Evolutionary conservation across 1,284 basidiomycete genomes (phyloP), one percentile per base, ranked within the genome.

Genomic region (Abortiporus biennis): DNA sequence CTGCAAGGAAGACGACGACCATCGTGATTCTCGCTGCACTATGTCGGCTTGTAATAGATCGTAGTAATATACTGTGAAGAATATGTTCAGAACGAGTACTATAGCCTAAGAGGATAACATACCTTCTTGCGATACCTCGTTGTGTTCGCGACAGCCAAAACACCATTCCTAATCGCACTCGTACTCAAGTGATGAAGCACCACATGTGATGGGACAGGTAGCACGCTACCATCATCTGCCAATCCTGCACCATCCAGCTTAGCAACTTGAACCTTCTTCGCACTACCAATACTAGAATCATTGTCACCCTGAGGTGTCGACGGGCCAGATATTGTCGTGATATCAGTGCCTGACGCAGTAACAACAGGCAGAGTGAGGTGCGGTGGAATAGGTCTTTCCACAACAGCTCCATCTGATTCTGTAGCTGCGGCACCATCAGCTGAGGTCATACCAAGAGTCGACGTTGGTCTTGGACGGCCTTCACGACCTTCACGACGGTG

Each of bases 151-250:
- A 98, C 92, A 27, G 93, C 93, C 34, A 99, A 67, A 35, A 95
- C 92, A 3, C 93, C 93, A 59, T 94, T 92, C 62, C 85, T 79
- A 56, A 99, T 99, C 47, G 93, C 91, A 61, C 91, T 95, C 39
- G 95, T 98, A 48, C 92, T 92, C 46, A 99, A 66, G 63, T 99
- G 96, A 53, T 97, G 92, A 50, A 99, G 71, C 31, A 98, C 92
- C 25, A 92, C 92, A 65, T 98, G 95, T 42, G 85, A 91, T 16
- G 93, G 93, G 15, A 96, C 92, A 6, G 95, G 90, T 49, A 99
- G 66, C 45, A 99, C 92, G 34, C 85, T 88, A 52, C 84, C 90
- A 61, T 99, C 95, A 63, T 99, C 92, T 22, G 91, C 80, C 34
- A 81, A 54, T 21, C 72, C 65, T 0, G 59, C 57, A 3, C 62